Evolutionary conservation across 441 rosid species (phyloP).

Genomic region (Flueggea neowawraea): DNA sequence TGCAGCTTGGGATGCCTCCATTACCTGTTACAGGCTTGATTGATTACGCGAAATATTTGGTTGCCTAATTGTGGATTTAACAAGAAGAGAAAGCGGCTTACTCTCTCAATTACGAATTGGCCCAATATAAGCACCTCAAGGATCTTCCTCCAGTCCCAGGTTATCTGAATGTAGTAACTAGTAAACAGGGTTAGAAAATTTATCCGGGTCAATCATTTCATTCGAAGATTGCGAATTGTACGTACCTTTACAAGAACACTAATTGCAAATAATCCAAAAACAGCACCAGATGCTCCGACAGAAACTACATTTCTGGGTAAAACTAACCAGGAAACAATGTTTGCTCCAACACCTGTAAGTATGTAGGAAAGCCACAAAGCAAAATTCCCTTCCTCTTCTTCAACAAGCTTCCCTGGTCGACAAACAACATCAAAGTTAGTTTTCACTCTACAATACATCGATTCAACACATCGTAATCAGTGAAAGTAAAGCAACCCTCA

Average conservation of each 20-base stretch:
- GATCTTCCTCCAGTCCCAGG: constrained; percentile 98
- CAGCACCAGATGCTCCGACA: constrained; percentile 96
- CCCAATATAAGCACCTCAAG: constrained; percentile 94
- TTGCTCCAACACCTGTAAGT: constrained; percentile 86
- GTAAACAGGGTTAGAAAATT: constrained; percentile 3
- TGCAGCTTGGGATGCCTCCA: constrained; percentile 96
- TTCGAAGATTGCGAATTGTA: neutral
- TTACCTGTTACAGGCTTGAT: constrained; percentile 44
- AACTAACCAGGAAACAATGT: constrained; percentile 88
- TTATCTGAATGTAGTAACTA: constrained; percentile 46
- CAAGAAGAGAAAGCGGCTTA: constrained; percentile 21
- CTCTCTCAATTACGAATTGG: constrained; percentile 85
- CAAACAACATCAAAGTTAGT: constrained; percentile 9
- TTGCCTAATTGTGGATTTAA: neutral
- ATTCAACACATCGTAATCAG: neutral
- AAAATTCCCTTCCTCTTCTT: constrained; percentile 91
- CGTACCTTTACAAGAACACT: constrained; percentile 87
- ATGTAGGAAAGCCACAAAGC: constrained; percentile 83
- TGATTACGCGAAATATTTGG: neutral
- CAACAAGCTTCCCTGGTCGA: constrained; percentile 79
- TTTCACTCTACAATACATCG: constrained; percentile 18
- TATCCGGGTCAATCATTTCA: constrained; percentile 1
- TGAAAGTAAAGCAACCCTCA: constrained; percentile 31
- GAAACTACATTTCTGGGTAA: constrained; percentile 88
- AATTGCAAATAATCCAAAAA: constrained; percentile 86